These are phyloP conservation scores for Cymbidium sinense DNA, from an alignment of 106 monocot species.

Conservation along the genomic window DNA sequence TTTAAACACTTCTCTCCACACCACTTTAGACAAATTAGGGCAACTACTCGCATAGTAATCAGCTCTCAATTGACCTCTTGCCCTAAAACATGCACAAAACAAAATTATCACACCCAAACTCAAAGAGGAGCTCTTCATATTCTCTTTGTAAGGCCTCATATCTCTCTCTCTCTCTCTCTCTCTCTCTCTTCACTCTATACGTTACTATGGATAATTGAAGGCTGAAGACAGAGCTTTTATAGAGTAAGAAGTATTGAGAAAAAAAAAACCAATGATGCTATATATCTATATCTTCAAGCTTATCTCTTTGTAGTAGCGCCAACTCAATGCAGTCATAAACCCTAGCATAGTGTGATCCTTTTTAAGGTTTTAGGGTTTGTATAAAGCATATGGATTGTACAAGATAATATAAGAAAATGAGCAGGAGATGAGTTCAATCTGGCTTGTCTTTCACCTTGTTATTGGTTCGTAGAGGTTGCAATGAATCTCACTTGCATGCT, in stretches of 20 bases:
- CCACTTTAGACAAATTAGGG: slow-evolving; percentile 34
- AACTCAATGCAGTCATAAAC: background rate
- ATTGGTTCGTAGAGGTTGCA: too few species aligned
- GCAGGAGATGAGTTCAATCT: too few species aligned
- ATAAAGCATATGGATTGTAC: background rate
- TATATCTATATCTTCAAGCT: background rate
- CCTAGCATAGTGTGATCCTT: background rate
- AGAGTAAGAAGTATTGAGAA: too few species aligned
- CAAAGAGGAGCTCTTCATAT: background rate
- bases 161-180: background rate
- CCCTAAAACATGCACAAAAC: background rate
- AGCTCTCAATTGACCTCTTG: slow-evolving; percentile 24
- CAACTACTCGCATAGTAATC: slow-evolving; percentile 48
- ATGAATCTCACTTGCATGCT: too few species aligned
- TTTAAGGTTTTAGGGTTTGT: background rate
- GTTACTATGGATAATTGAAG: background rate
- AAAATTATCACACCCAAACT: background rate
- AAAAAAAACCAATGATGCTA: too few species aligned
- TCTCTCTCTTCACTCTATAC: background rate
- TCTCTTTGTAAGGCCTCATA: background rate
- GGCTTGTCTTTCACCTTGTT: too few species aligned
- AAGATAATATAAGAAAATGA: too few species aligned
- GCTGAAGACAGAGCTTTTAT: background rate
- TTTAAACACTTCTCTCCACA: slow-evolving; percentile 21
- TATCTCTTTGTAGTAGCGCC: background rate